Conservation (phyloP, 179 eudicot genomes). For the Amaranthus tricolor region DNA sequence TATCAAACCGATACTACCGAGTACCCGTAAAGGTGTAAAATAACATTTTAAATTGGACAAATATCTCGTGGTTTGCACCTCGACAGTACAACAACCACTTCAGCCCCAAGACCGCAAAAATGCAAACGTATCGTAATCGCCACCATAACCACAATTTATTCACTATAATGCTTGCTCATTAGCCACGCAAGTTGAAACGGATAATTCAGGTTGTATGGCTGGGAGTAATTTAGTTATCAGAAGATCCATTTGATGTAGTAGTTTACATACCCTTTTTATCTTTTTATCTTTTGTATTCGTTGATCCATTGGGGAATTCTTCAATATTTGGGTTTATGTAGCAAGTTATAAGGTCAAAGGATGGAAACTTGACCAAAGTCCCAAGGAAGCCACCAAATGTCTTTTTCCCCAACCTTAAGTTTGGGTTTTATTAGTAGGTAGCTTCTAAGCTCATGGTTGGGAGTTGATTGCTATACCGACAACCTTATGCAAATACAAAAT, state of each 20-base stretch:
- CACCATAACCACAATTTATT: no score
- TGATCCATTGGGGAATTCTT: background rate
- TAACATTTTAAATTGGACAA: no score
- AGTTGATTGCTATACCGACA: background rate
- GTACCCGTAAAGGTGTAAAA: no score
- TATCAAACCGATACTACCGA: no score
- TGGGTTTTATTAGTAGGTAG: background rate
- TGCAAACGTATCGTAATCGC: no score
- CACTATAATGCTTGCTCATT: background rate
- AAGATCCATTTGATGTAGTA: background rate
- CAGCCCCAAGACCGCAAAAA: no score
- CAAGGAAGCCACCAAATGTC: background rate
- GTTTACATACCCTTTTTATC: background rate
- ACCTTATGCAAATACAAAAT: background rate
- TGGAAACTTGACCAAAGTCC: background rate
- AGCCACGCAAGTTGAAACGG: background rate
- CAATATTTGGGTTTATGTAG: background rate
- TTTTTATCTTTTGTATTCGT: background rate
- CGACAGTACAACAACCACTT: no score
- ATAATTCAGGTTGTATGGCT: background rate
- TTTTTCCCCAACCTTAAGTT: background rate
- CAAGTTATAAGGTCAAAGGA: no score
- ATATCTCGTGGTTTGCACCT: no score
- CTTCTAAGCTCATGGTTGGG: conserved; percentile 1
- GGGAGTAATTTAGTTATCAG: background rate